Percentiles rank a stretch among this genome's conserved stretches.
Evolutionary conservation across 106 monocot genomes (phyloP).

Genomic region (Agapanthus africanus): DNA sequence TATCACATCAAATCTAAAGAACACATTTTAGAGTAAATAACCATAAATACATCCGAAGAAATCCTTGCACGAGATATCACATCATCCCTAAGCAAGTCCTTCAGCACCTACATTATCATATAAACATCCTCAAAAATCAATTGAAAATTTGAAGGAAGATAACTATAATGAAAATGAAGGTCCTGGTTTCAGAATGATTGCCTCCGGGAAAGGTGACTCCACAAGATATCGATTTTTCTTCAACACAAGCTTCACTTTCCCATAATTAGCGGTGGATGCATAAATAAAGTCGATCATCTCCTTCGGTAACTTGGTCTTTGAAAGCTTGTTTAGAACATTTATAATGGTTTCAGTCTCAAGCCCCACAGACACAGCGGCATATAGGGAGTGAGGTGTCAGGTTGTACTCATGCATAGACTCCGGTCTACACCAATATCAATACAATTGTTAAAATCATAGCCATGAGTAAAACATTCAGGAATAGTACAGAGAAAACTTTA

Average conservation of each 20-base stretch:
- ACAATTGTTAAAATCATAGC: not conserved
- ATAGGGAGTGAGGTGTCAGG: constrained; percentile 87
- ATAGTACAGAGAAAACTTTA: not conserved
- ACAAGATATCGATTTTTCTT: constrained; percentile 94
- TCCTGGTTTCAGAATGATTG: constrained; percentile 4
- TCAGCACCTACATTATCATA: constrained; percentile 54
- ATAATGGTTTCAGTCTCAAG: constrained; percentile 94
- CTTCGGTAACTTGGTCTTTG: constrained; percentile 84
- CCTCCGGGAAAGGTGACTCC: constrained; percentile 90
- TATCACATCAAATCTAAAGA: not conserved
- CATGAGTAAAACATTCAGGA: not conserved
- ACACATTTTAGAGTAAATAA: not conserved
- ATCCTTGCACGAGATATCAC: constrained; percentile 60
- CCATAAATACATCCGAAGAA: constrained; percentile 43
- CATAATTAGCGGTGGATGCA: constrained; percentile 93
- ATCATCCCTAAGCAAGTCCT: constrained; percentile 72
- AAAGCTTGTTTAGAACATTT: constrained; percentile 85
- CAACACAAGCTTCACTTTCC: constrained; percentile 90
- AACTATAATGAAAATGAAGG: not conserved
- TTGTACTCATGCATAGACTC: constrained; percentile 99
- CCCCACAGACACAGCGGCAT: constrained; percentile 94
- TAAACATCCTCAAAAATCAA: not conserved
- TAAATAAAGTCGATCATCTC: constrained; percentile 97
- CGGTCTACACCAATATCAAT: constrained; percentile 35
- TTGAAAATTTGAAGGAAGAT: not conserved